phyloP scores from a whole-genome alignment of 495 filamentous ascomycete species.

The Xylaria telfairii region DNA sequence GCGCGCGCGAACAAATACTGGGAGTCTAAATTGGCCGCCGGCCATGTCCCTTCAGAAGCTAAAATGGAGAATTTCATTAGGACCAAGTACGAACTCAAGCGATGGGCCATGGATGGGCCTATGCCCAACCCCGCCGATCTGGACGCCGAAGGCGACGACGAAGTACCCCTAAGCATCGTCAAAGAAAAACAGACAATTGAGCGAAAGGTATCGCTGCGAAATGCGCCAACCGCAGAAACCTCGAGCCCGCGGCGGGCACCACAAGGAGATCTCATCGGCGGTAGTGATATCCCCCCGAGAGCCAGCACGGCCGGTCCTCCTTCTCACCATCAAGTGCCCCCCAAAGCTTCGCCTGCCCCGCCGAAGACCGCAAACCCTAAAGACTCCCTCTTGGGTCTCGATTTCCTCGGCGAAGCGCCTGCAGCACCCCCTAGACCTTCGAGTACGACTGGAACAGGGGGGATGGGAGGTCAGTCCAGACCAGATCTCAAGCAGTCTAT shows the following conservation, averaged over 20 bases:
- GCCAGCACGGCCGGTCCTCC: slow-evolving; percentile 67
- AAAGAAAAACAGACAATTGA: slow-evolving; percentile 64
- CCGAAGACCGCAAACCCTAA: slow-evolving; percentile 60
- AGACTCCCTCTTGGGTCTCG: slow-evolving; percentile 91
- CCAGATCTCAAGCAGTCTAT: slow-evolving; percentile 98
- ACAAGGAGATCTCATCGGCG: slow-evolving; percentile 58
- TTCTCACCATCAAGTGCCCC: slow-evolving; percentile 65
- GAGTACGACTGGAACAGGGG: slow-evolving; percentile 69
- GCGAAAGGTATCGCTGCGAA: slow-evolving; percentile 52
- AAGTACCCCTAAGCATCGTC: slow-evolving; percentile 67
- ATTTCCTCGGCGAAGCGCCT: slow-evolving; percentile 82
- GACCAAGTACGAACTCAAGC: slow-evolving; percentile 96
- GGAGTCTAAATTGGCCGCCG: slow-evolving; percentile 91
- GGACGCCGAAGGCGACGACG: slow-evolving; percentile 82
- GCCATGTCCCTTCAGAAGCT: slow-evolving; percentile 94
- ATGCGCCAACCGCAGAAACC: slow-evolving; percentile 46
- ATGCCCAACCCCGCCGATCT: slow-evolving; percentile 92
- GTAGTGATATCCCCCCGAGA: slow-evolving; percentile 52
- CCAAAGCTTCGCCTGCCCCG: slow-evolving; percentile 67
- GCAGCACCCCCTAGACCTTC: slow-evolving; percentile 72
- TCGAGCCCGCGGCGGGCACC: slow-evolving; percentile 42
- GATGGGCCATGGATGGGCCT: slow-evolving; percentile 96
- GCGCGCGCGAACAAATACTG: slow-evolving; percentile 96
- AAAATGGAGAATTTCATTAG: slow-evolving; percentile 99
- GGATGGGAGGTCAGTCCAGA: slow-evolving; percentile 69